Evolutionary conservation across 345 rosid species (phyloP), one percentile per base, ranked within the genome.

Genomic region (Combretum micranthum): DNA sequence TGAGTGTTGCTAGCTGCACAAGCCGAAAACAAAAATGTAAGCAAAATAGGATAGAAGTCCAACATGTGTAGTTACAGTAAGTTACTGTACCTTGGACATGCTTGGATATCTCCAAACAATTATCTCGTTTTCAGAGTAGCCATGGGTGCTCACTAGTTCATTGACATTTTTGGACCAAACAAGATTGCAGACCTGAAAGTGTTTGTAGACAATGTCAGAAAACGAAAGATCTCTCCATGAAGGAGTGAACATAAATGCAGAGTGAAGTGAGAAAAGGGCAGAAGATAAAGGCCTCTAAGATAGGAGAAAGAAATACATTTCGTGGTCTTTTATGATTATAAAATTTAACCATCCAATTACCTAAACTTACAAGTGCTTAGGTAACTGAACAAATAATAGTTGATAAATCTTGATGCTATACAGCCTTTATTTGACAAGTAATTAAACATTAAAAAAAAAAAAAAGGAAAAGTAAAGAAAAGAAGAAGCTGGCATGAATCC

Each of bases 101-200:
- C 85, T 77, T 50, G 99, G 97, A 64, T 90, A 90, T 80, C 90
- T 94, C 99, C 99, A 94, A 21, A 94, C 95, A 22, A 87, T 77
- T 44, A 94, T 90, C 76, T 94, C 96, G 76, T 94, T 94, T 73
- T 94, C 96, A 51, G 99, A 94, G 77, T 87, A 94, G 48, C 99
- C 99, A 53, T 94, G 99, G 13, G 99, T 90, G 77, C 99, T 94
- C 65, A 94, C 96, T 44, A 94, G 90, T 77, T 94, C 97, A 56
- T 94, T 94, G 44, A 84, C 97, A 67, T 94, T 94, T 79, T 90
- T 94, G 37, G 99, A 90, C 99, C 99, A 94, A 47, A 72, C 97
- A 64, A 94, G 86, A 76, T 90, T 90, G 83, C 97, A 90, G 42
- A 94, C 97, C 99, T 93, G 76, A 51, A 47, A 62, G 18, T 32